A percentile compares a stretch with the other conserved stretches of the same genome.
phyloP scores from a whole-genome alignment of 2,329 filamentous ascomycete genomes.

The Coniochaeta hoffmannii region DNA sequence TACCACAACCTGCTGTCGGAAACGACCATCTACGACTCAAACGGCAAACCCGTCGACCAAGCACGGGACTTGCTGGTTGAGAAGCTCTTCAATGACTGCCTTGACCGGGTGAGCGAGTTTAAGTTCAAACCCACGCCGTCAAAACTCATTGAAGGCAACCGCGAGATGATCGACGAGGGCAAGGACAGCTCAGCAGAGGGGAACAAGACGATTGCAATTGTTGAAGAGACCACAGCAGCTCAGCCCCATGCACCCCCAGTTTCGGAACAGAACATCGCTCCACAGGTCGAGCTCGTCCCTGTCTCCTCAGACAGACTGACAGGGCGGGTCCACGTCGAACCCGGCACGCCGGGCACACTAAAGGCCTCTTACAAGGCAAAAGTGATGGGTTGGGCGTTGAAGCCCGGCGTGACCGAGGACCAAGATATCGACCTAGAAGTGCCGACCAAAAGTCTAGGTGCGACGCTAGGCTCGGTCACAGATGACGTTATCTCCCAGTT shows the following conservation, averaged over 20 bases:
- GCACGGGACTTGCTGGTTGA: conserved; percentile 77
- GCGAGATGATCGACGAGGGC: conserved; percentile 72
- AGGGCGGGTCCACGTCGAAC: conserved; percentile 64
- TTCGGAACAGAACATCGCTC: conserved; percentile 44
- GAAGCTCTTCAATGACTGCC: conserved; percentile 87
- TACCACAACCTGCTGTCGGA: conserved; percentile 76
- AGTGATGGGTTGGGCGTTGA: conserved; percentile 75
- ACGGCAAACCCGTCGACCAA: conserved; percentile 70
- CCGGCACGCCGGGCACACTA: conserved; percentile 59
- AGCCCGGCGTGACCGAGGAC: conserved; percentile 52
- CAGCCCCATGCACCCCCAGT: conserved; percentile 48
- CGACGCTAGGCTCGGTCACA: conserved; percentile 84
- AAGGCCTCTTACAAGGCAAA: conserved; percentile 72
- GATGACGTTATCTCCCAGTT: conserved; percentile 90
- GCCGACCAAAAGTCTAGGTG: conserved; percentile 54
- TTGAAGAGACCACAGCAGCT: conserved; percentile 62
- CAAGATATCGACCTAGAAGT: conserved; percentile 65
- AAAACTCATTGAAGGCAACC: conserved; percentile 74
- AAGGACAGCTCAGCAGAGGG: conserved; percentile 68
- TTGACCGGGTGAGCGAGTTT: conserved; percentile 86
- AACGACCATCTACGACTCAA: conserved; percentile 83
- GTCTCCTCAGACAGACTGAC: conserved; percentile 63
- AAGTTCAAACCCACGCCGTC: conserved; percentile 68
- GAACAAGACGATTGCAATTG: conserved; percentile 62
- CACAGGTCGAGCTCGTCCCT: conserved; percentile 50